Base-by-base conservation (phyloP, 306 rosid genomes). In the Cajanus cajan region DNA sequence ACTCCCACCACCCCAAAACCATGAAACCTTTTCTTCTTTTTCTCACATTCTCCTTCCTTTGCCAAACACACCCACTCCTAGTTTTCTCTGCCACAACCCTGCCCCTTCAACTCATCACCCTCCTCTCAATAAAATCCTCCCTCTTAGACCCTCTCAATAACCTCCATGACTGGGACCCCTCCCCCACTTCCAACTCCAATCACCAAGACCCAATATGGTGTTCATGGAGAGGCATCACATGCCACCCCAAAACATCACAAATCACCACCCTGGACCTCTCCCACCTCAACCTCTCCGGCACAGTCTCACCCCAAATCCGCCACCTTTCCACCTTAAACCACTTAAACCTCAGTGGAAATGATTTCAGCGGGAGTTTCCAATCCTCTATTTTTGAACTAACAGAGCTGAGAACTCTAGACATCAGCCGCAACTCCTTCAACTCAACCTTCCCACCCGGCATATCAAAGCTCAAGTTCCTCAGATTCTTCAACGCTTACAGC, bases 371-470 rank as follows among this genome's bases (percentile, higher is more conserved):
- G 34, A 82, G 89, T 47, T 75, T 93, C 65, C 96, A 85, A 54
- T 54, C 82, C 0, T 82, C 90, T 78, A 86, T 93, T 78, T 95
- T 91, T 34, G 86, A 86, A 31, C 90, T 95, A 13, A 0, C 54
- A 2, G 85, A 86, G 50, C 93, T 93, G 10, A 85, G 92, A 54
- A 66, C 84, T 2, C 87, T 95, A 0, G 99, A 95, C 65, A 87
- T 95, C 33, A 89, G 90, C 78, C 91, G 84, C 73, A 95, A 95
- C 77, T 81, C 71, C 84, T 93, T 95, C 86, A 87, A 84, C 80
- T 90, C 89, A 21, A 85, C 84, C 39, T 91, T 95, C 91, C 97
- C 99, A 41, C 92, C 90, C 0, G 98, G 98, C 54, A 90, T 93
- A 55, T 90, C 98, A 5, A 91, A 86, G 86, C 94, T 93, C 75